A percentile compares a stretch with the other conserved stretches of the same genome.
Conservation (phyloP, 352 stramenopile species). For the Phytophthora capsici region DNA sequence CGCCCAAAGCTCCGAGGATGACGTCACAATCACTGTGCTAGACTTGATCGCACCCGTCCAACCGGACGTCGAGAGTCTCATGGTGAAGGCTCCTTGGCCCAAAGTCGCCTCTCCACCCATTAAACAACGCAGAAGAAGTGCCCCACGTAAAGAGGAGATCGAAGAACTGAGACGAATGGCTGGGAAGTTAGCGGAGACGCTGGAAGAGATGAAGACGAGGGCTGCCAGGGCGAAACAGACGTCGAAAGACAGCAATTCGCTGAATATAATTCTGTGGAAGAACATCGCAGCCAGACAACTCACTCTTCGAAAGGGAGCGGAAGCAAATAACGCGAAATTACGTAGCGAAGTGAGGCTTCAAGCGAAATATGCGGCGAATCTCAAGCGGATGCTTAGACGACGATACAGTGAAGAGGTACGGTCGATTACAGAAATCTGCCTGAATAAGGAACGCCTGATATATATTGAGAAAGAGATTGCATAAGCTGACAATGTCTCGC, state of each 20-base stretch:
- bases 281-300: conserved; percentile 12
- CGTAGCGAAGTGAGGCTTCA: conserved; percentile 7
- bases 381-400: conserved; percentile 31
- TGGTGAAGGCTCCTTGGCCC: conserved; percentile 7
- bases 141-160: conserved; percentile 26
- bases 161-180: conserved; percentile 2
- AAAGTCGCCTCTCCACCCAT: background rate
- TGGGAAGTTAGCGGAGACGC: background rate
- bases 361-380: conserved; percentile 13
- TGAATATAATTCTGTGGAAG: conserved; percentile 17
- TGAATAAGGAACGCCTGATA: no score
- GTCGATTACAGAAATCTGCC: no score
- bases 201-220: background rate
- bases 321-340: conserved; percentile 9
- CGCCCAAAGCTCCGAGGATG: conserved; percentile 9
- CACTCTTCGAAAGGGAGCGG: conserved; percentile 1
- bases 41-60: background rate
- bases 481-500: no score
- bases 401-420: conserved; percentile 33
- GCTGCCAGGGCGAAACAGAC: background rate
- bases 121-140: conserved; percentile 6
- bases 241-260: background rate
- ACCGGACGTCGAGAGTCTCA: background rate
- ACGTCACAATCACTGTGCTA: background rate
- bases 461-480: no score